Percentiles rank a stretch among this genome's conserved stretches.
Evolutionary conservation across 169 alveolate genomes (phyloP).

Genomic region (Cryptosporidium andersoni): DNA sequence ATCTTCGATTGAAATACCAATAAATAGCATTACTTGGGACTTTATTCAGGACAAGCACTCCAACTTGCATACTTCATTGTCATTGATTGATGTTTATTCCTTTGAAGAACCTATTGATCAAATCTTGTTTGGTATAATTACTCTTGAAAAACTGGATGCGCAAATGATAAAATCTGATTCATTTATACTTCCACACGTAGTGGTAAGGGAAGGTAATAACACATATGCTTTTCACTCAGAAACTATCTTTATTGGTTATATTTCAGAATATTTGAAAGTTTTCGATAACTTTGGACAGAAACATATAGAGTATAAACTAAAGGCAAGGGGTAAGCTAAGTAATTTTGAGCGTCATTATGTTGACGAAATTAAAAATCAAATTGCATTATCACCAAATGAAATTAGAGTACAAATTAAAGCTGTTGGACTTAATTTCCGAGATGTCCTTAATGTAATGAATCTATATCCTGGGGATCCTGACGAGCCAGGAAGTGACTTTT

Average conservation of each 20-base stretch:
- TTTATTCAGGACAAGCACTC: neutral
- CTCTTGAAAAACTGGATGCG: constrained; percentile 3
- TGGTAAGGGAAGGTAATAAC: constrained; percentile 18
- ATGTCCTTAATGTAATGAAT: constrained; percentile 81
- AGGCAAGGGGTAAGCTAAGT: constrained; percentile 55
- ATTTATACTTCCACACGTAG: constrained; percentile 2
- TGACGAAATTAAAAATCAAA: neutral
- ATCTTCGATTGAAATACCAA: too few relatives aligned
- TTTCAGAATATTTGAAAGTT: constrained; percentile 9
- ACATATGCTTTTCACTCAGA: neutral
- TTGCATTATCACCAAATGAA: constrained; percentile 9
- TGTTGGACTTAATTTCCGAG: constrained; percentile 83
- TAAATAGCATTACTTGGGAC: too few relatives aligned
- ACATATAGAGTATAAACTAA: constrained; percentile 21
- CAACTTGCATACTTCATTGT: neutral
- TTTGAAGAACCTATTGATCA: neutral
- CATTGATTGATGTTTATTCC: constrained; percentile 42
- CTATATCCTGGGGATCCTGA: constrained; percentile 66
- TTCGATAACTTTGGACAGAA: constrained; percentile 9
- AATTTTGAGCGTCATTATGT: constrained; percentile 22
- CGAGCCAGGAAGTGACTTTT: constrained; percentile 69
- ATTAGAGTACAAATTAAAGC: constrained; percentile 79
- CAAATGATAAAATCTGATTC: neutral
- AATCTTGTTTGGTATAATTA: constrained; percentile 29
- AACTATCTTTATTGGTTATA: constrained; percentile 35